Percentiles rank a stretch among this genome's conserved stretches.
These are phyloP conservation scores for Penicillium psychrosexuale DNA, from an alignment of 2,329 filamentous ascomycete genomes.

Conservation along the genomic window DNA sequence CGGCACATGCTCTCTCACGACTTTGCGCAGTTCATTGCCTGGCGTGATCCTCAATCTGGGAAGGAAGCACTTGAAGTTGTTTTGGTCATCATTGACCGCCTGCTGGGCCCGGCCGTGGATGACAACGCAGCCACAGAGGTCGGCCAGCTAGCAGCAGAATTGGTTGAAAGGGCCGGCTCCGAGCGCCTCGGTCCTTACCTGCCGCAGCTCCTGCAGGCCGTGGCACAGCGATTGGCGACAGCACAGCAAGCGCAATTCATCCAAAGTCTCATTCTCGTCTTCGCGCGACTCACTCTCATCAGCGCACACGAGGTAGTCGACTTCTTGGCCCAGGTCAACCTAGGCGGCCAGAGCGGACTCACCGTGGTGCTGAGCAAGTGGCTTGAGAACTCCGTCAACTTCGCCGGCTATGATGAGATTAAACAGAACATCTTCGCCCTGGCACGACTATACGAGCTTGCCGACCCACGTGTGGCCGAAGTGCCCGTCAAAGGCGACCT, in stretches of 20 bases:
- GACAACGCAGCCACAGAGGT: constrained; percentile 96
- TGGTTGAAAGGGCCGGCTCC: constrained; percentile 92
- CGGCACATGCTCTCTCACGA: constrained; percentile 90
- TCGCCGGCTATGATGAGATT: constrained; percentile 97
- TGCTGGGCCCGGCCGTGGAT: constrained; percentile 78
- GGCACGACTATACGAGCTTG: constrained; percentile 83
- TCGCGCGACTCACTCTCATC: constrained; percentile 81
- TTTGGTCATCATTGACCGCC: constrained; percentile 85
- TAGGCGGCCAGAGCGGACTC: constrained; percentile 72
- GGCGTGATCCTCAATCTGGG: constrained; percentile 71
- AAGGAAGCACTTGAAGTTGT: constrained; percentile 85
- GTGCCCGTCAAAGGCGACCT: constrained; percentile 89
- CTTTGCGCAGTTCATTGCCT: constrained; percentile 82
- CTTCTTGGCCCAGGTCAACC: constrained; percentile 80
- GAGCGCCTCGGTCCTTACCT: constrained; percentile 88
- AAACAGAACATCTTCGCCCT: constrained; percentile 93
- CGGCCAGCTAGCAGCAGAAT: constrained; percentile 84
- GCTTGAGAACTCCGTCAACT: constrained; percentile 95
- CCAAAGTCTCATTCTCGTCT: constrained; percentile 91
- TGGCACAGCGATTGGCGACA: constrained; percentile 77
- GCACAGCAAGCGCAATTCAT: constrained; percentile 87
- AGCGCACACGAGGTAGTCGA: constrained; percentile 86
- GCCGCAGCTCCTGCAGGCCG: constrained; percentile 80
- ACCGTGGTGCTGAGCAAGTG: constrained; percentile 89
- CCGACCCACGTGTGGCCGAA: constrained; percentile 73